Evolutionary conservation across 2,329 filamentous ascomycete genomes (phyloP).

Genomic region (Neofusicoccum umdonicola): DNA sequence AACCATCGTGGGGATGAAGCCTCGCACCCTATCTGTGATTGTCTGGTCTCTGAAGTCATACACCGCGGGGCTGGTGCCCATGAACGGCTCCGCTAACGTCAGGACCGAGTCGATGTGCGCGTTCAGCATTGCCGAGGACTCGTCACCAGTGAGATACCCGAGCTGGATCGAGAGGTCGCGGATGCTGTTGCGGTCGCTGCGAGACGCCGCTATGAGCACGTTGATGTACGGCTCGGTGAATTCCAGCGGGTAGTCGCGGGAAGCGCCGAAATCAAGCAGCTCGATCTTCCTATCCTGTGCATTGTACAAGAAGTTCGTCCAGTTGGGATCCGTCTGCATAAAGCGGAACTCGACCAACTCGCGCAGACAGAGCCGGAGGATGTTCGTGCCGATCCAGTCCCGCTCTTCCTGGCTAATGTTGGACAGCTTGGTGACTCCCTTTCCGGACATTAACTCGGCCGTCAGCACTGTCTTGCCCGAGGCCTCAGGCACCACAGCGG

Average conservation of each 20-base stretch:
- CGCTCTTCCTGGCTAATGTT: constrained; percentile 77
- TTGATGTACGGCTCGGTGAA: constrained; percentile 80
- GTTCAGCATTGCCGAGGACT: constrained; percentile 80
- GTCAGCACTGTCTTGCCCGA: constrained; percentile 85
- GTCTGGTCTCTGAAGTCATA: constrained; percentile 96
- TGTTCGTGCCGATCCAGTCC: constrained; percentile 95
- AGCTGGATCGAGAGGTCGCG: constrained; percentile 69
- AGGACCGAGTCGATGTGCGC: constrained; percentile 86
- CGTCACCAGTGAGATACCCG: constrained; percentile 89
- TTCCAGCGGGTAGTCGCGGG: constrained; percentile 73
- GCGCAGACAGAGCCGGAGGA: constrained; percentile 84
- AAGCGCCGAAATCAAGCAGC: constrained; percentile 92
- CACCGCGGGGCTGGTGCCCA: constrained; percentile 66
- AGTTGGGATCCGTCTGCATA: constrained; percentile 99
- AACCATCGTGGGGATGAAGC: constrained; percentile 89
- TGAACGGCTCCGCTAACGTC: constrained; percentile 89
- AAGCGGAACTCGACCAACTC: constrained; percentile 94
- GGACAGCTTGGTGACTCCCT: constrained; percentile 77
- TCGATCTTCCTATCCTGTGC: constrained; percentile 69
- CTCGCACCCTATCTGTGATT: constrained; percentile 89
- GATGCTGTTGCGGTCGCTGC: constrained; percentile 63
- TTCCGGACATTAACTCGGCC: constrained; percentile 86
- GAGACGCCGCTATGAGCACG: constrained; percentile 76
- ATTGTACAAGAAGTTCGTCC: constrained; percentile 98
- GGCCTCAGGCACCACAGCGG: constrained; percentile 72